Base-by-base conservation (phyloP, 1,284 basidiomycete genomes). In the Microbotryum intermedium region DNA sequence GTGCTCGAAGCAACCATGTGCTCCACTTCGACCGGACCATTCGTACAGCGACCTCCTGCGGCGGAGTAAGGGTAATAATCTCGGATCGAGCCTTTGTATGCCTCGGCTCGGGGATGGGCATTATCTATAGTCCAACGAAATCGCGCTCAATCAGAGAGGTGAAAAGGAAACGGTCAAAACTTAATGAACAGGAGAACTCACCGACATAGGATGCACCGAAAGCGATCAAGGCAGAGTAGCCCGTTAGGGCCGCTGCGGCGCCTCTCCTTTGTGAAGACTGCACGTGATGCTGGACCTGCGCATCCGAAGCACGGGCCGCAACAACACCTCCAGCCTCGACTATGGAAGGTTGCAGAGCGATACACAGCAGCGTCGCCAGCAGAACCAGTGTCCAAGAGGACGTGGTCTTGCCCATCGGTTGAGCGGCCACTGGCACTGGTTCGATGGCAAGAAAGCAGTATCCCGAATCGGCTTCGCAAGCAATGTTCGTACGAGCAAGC, bases 11-110 rank as follows among this genome's bases (percentile, higher is more conserved):
- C 29, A 9, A 60, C 66, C 60, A 67, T 61, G 43, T 53, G 62
- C 46, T 67, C 66, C 49, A 65, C 63, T 0, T 47, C 66, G 18
- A 67, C 66, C 43, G 50, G 48, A 2, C 66, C 66, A 23, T 67
- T 67, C 39, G 63, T 44, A 53, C 65, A 67, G 18, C 57, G 49
- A 10, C 66, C 66, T 23, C 49, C 51, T 20, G 45, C 57, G 29
- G 46, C 43, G 44, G 49, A 28, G 45, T 60, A 67, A 5, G 66
- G 66, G n/a, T 43, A 43, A 43, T 61, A 67, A 9, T 61, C 2
- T 5, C 66, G 43, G 5, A 67, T 44, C 11, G 58, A 60, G 8
- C 53, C 46, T 7, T 44, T 18, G 29, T 62, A 55, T 11, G 50
- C 8, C 1, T 42, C 3, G 1, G 44, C 44, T 3, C 66, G 63